Conservation (phyloP, 2,329 filamentous ascomycete species). For the Cryphonectria parasitica region DNA sequence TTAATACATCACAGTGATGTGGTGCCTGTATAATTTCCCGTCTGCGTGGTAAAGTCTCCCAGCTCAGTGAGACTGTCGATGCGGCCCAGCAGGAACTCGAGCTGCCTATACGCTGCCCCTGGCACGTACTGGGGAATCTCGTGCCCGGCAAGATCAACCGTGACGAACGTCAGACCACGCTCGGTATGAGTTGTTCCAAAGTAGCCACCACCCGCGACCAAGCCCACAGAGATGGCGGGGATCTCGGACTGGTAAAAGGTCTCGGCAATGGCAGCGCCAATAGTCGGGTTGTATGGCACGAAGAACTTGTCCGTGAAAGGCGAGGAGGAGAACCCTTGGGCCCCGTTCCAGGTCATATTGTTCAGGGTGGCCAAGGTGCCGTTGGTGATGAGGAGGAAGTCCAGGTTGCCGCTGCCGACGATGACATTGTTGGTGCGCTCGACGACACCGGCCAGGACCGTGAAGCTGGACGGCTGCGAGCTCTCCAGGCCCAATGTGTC, state of each 20-base stretch:
- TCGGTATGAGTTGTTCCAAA: slow-evolving; percentile 26
- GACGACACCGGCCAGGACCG: slow-evolving; percentile 19
- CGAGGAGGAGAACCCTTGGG: slow-evolving; percentile 62
- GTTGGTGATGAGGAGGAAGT: slow-evolving; percentile 65
- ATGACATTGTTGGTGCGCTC: slow-evolving; percentile 27
- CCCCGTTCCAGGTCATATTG: slow-evolving; percentile 73
- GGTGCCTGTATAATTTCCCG: neutral
- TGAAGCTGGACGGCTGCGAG: slow-evolving; percentile 15
- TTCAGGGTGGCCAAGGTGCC: slow-evolving; percentile 68
- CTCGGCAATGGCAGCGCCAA: slow-evolving; percentile 1
- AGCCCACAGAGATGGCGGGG: slow-evolving; percentile 19
- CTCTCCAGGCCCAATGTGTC: neutral
- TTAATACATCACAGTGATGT: neutral
- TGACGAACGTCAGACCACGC: slow-evolving; percentile 23
- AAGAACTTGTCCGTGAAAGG: slow-evolving; percentile 39
- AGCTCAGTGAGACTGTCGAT: slow-evolving; percentile 19
- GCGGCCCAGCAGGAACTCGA: slow-evolving; percentile 28
- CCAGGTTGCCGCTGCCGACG: slow-evolving; percentile 22
- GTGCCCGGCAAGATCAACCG: slow-evolving; percentile 22
- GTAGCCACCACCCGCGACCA: slow-evolving; percentile 22
- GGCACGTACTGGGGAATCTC: slow-evolving; percentile 28
- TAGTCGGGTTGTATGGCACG: slow-evolving; percentile 27
- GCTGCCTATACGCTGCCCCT: slow-evolving; percentile 21
- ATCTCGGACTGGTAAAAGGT: slow-evolving; percentile 3
- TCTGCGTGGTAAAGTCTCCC: slow-evolving; percentile 26